These are phyloP conservation scores for Rosa multiflora DNA, from an alignment of 306 rosid genomes.

Conservation along the genomic window DNA sequence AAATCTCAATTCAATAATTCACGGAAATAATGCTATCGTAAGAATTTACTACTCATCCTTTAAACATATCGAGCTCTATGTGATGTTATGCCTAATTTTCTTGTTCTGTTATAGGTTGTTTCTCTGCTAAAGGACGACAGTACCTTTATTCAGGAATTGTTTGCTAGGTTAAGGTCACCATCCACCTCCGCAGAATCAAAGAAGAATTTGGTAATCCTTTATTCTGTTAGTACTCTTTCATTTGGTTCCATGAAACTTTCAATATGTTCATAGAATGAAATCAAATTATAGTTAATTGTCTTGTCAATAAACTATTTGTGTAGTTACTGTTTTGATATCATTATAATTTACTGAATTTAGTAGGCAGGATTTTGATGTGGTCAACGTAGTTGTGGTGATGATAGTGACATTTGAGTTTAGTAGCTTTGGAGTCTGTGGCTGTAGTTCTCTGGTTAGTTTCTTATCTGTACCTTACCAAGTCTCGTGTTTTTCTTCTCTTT, in stretches of 20 bases:
- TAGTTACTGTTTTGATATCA: not conserved
- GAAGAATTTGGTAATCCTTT: constrained; percentile 74
- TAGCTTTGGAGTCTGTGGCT: not conserved
- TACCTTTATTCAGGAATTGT: constrained; percentile 90
- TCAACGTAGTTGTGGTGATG: not conserved
- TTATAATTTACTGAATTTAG: not conserved
- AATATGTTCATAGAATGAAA: not conserved
- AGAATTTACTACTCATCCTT: constrained; percentile 33
- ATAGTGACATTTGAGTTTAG: constrained; percentile 4
- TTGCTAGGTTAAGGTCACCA: constrained; percentile 70
- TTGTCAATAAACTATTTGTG: not conserved
- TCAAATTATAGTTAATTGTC: not conserved
- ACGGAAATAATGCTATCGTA: constrained; percentile 80
- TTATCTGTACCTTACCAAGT: not conserved
- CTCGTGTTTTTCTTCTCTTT: not conserved
- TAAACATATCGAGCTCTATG: constrained; percentile 13
- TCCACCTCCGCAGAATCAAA: constrained; percentile 72
- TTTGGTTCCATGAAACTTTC: not conserved
- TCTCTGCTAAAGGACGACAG: constrained; percentile 85
- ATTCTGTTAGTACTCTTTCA: not conserved
- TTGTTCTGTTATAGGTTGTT: constrained; percentile 59
- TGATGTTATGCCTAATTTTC: constrained; percentile 24
- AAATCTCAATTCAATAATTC: constrained; percentile 83
- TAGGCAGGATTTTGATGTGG: not conserved
- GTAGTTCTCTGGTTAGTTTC: constrained; percentile 2